Base-by-base conservation (phyloP, 1,284 basidiomycete genomes). In the Cutaneotrichosporon dermatis region DNA sequence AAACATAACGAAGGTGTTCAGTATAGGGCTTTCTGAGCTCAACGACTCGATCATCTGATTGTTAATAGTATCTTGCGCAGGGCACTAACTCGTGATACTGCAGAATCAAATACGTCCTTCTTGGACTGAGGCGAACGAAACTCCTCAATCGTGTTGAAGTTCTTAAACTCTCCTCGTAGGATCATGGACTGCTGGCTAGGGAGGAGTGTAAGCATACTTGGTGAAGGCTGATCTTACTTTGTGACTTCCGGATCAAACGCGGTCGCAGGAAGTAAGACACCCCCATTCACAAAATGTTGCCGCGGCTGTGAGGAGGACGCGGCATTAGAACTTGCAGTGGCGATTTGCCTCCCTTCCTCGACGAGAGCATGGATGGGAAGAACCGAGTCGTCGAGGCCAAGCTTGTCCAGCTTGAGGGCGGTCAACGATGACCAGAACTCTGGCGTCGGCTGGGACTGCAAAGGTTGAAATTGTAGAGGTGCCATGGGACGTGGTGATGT, bases 61-160 rank as follows among this genome's bases (percentile, higher is more conserved):
- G 37, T 51, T n/a, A 51, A 25, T 25, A 25, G 25, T 25, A 25
- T 25, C 25, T 25, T 25, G 25, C 25, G 25, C 25, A 25, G 25
- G 25, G 25, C 25, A 25, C 25, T 25, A 25, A 25, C 25, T 25
- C 25, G 25, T 25, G 25, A 25, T 25, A 25, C 80, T 63, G 86
- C 82, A 0, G 82, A 70, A 61, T 89, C 88, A 76, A 98, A 92
- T 7, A 96, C 75, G 12, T 83, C 83, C 25, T 87, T 85, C 82
- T 99, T 98, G 1, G 57, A 33, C 69, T 97, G 90, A 1, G 87
- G 86, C 2, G 84, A 83, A 70, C 89, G 93, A 80, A 99, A 99
- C 11, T 96, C 92, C 69, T 98, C 94, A 67, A 98, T 87, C 1
- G 96, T 98, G 73, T 99, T 99, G 80, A 84, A 94, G 74, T 93